Percentiles rank a stretch among this genome's conserved stretches.
phyloP scores from a whole-genome alignment of 2,329 filamentous ascomycete species.

The Cryphonectria nitschkei region DNA sequence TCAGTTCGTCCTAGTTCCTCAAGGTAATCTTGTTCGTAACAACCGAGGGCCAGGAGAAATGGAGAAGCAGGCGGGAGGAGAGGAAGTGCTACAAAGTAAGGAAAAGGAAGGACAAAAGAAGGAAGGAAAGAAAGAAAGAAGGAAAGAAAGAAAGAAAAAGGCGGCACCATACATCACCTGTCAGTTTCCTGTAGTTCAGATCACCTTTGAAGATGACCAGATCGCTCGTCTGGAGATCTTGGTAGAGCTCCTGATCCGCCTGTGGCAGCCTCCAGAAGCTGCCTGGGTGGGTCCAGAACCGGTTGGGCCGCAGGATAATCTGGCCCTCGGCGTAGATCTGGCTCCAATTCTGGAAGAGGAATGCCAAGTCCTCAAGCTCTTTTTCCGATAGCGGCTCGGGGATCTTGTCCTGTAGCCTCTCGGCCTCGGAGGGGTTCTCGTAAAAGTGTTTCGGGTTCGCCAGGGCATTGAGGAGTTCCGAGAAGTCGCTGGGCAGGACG shows the following conservation, averaged over 20 bases:
- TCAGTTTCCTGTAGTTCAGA: conserved; percentile 93
- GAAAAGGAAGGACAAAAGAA: no score
- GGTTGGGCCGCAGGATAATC: conserved; percentile 79
- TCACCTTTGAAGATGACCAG: conserved; percentile 97
- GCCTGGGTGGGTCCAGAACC: conserved; percentile 88
- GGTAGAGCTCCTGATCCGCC: conserved; percentile 67
- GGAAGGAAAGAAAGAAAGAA: no score
- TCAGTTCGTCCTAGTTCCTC: neutral
- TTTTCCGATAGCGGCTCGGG: conserved; percentile 66
- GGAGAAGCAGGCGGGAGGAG: no score
- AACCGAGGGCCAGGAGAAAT: neutral
- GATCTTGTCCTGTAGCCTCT: conserved; percentile 57
- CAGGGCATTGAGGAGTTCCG: conserved; percentile 79
- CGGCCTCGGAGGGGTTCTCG: conserved; percentile 71
- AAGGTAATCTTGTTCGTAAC: neutral
- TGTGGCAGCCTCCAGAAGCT: conserved; percentile 86
- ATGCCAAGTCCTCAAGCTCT: conserved; percentile 69
- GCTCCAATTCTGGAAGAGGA: conserved; percentile 83
- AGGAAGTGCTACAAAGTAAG: neutral
- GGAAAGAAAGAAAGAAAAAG: neutral
- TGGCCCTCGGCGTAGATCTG: conserved; percentile 80
- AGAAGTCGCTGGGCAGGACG: conserved; percentile 85
- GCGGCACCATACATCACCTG: conserved; percentile 73
- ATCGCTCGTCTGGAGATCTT: conserved; percentile 81
- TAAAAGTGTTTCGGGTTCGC: conserved; percentile 79